Evolutionary conservation across 768 basidiomycete species (phyloP), one percentile per base, ranked within the genome.

Genomic region (Clavaria fumosa): DNA sequence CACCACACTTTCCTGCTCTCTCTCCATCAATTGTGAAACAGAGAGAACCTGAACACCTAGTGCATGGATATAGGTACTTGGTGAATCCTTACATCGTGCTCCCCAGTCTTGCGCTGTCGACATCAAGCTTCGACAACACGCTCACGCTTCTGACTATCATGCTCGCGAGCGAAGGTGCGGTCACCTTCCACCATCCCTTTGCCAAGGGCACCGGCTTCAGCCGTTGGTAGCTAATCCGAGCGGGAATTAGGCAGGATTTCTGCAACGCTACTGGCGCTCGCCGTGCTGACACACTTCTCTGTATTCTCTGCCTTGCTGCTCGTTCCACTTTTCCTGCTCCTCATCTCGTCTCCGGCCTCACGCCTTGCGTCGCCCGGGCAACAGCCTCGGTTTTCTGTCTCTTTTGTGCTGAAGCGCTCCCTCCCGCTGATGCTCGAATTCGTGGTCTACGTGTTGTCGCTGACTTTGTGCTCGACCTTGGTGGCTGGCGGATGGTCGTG

Each of bases 11-110:
- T 14, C 12, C 15, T 12, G 7, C 18, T 30, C n/a, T n/a, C n/a
- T n/a, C n/a, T n/a, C n/a, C n/a, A n/a, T n/a, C n/a, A n/a, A n/a
- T n/a, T n/a, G n/a, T n/a, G n/a, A n/a, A n/a, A n/a, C n/a, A n/a
- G n/a, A n/a, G n/a, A n/a, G n/a, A n/a, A n/a, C n/a, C n/a, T n/a
- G n/a, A n/a, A n/a, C n/a, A n/a, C n/a, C n/a, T n/a, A n/a, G n/a
- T n/a, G n/a, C n/a, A n/a, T n/a, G n/a, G n/a, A n/a, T 41, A 2
- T 47, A 95, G 89, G 32, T 91, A 80, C 56, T 70, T 95, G 14
- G 55, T 93, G 35, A 95, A 97, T 47, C 95, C 95, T 2, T 95
- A 95, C 53, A 57, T 83, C 5, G 54, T 93, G 40, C 62, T 89
- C 1, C 74, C 90, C 0, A 77, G 75, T 21, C 61, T 93, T 5